Percentiles rank a stretch among this genome's conserved stretches.
Evolutionary conservation across 2,329 filamentous ascomycete species (phyloP).

Genomic region (Zymoseptoria pseudotritici): DNA sequence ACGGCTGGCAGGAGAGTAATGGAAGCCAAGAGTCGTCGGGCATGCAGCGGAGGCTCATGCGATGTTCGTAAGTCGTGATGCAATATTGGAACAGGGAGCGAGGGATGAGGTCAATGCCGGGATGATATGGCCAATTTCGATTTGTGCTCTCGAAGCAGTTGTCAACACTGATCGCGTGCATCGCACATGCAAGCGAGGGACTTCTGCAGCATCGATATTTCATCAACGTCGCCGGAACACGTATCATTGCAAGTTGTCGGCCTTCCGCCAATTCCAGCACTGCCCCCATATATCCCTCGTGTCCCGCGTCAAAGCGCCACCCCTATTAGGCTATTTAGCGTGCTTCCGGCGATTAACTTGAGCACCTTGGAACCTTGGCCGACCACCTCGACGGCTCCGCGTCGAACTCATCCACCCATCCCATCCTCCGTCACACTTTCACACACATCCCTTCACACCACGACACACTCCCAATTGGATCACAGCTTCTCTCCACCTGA

Average conservation of each 20-base stretch:
- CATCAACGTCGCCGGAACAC: background rate
- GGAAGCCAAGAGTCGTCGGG: background rate
- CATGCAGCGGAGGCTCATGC: too few species aligned
- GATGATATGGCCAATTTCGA: background rate
- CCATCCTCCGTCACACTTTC: background rate
- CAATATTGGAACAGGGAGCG: background rate
- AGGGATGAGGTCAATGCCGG: background rate
- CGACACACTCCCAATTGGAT: background rate
- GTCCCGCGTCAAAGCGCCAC: background rate
- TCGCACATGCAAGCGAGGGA: background rate
- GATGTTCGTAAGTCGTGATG: background rate
- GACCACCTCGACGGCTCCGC: background rate
- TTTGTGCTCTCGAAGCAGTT: background rate
- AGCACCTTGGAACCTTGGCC: background rate
- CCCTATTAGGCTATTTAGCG: background rate
- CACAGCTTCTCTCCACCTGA: background rate
- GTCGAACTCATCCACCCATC: background rate
- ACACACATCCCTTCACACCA: background rate
- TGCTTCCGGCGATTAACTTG: background rate
- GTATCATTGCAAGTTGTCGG: background rate
- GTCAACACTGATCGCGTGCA: background rate
- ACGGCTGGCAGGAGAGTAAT: too few species aligned
- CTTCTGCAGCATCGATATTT: too few species aligned
- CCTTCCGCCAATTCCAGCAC: background rate
- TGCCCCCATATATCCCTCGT: background rate